Conservation (phyloP, 305 asterid species). For the Fraxinus velutina region DNA sequence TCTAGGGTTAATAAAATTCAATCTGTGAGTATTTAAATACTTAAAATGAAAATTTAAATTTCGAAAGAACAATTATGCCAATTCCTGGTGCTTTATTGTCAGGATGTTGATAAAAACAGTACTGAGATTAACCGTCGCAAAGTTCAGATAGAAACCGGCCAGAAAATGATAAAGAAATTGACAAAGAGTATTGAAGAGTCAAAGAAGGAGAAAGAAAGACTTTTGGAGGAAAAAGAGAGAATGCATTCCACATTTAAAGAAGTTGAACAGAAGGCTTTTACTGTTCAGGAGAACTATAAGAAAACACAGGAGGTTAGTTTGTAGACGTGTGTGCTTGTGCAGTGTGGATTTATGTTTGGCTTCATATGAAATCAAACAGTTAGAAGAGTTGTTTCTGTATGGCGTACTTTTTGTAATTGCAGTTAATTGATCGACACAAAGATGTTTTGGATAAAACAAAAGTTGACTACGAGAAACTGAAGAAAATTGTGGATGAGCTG, state of each 20-base stretch:
- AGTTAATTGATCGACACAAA: conserved; percentile 76
- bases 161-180: conserved; percentile 66
- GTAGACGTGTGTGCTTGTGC: neutral
- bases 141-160: conserved; percentile 81
- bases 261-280: conserved; percentile 74
- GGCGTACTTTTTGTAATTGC: conserved; percentile 22
- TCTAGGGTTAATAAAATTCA: conserved; percentile 65
- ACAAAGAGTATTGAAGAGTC: conserved; percentile 81
- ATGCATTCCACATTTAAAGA: conserved; percentile 62
- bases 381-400: conserved; percentile 1
- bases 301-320: conserved; percentile 68
- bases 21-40: conserved; percentile 55
- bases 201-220: conserved; percentile 63
- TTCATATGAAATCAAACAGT: neutral
- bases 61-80: conserved; percentile 4
- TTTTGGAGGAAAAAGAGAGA: conserved; percentile 55
- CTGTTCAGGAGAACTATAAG: conserved; percentile 72
- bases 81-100: conserved; percentile 22
- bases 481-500: conserved; percentile 79
- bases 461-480: conserved; percentile 69
- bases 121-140: conserved; percentile 81
- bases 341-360: neutral
- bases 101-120: conserved; percentile 77
- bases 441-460: conserved; percentile 62
- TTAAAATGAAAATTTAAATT: neutral